Evolutionary conservation across 306 rosid species (phyloP).

Genomic region (Pueraria montana): DNA sequence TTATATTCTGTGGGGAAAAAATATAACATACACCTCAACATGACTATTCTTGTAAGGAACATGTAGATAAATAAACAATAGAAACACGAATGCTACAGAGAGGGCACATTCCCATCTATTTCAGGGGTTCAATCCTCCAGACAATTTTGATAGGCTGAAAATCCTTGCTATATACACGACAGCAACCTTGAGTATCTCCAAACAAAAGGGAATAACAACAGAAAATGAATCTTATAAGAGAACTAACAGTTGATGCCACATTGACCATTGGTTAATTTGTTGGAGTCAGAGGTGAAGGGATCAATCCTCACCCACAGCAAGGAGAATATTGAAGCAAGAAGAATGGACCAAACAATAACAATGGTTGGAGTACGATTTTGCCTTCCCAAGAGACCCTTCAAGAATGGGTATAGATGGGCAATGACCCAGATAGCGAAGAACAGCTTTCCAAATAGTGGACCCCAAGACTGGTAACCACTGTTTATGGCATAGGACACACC

Average conservation of each 20-base stretch:
- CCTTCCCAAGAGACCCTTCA: slow-evolving; percentile 94
- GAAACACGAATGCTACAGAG: slow-evolving; percentile 42
- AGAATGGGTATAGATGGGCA: slow-evolving; percentile 93
- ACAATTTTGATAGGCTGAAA: slow-evolving; percentile 40
- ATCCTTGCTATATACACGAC: slow-evolving; percentile 60
- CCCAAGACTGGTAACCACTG: slow-evolving; percentile 98
- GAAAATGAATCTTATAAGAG: slow-evolving; percentile 42
- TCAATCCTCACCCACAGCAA: slow-evolving; percentile 94
- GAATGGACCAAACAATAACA: slow-evolving; percentile 91
- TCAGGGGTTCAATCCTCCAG: slow-evolving; percentile 37
- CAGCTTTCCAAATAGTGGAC: slow-evolving; percentile 85
- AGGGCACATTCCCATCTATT: slow-evolving; percentile 14
- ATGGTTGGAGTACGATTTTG: slow-evolving; percentile 93
- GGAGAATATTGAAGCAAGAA: slow-evolving; percentile 93
- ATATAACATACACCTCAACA: slow-evolving; percentile 42
- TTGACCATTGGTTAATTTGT: slow-evolving; percentile 67
- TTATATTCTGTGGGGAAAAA: slow-evolving; percentile 41
- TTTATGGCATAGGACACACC: slow-evolving; percentile 91
- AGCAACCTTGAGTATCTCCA: slow-evolving; percentile 40
- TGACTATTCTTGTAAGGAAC: slow-evolving; percentile 24
- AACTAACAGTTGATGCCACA: slow-evolving; percentile 84
- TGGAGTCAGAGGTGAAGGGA: slow-evolving; percentile 68
- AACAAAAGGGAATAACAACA: slow-evolving; percentile 35
- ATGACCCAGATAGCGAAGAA: slow-evolving; percentile 94
- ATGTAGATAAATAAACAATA: slow-evolving; percentile 40